Evolutionary conservation across 345 rosid genomes (phyloP), one percentile per base, ranked within the genome.

Genomic region (Boechera retrofracta): DNA sequence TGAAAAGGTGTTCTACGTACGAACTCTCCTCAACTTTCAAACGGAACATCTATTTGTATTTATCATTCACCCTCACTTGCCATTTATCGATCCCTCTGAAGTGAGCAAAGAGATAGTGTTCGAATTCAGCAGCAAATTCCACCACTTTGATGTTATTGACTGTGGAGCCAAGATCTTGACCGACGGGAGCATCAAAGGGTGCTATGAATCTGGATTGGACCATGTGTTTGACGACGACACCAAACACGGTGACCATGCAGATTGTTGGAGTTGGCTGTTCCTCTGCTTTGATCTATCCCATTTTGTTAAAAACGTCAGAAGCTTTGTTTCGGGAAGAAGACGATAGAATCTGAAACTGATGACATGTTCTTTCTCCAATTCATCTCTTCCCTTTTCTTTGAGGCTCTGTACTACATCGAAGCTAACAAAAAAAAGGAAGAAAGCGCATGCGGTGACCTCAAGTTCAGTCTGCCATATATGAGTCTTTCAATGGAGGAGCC

Each of bases 221-320:
- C 45, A 66, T 1, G 59, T 5, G 8, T 54, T 11, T 54, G 35
- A 52, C 16, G 53, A 48, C 7, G 47, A 41, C 15, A 41, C 6
- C 5, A 42, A 12, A 10, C 44, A 41, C 13, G 12, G 13, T 41
- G 44, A 21, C 7, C 67, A 12, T 2, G 2, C 69, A 15, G 1
- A 64, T 44, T 64, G 69, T 29, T 64, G 69, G 69, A 64, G 26
- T 64, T 64, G 69, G 69, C 13, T 64, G 2, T 29, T 64, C 54
- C 54, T 15, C 15, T 64, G 68, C 8, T 64, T 64, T 1, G 16
- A 26, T 61, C 49, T 5, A 3, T 60, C 47, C 29, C 28, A 8
- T 35, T 35, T 35, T 6, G 64, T 35, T 12, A 58, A 2, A 58
- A 5, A 41, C 9, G 45, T 41, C 13, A 11, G 13, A 41, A 11